Evolutionary conservation across 129 eudicot species (phyloP), one percentile per base, ranked within the genome.

Genomic region (Chrysanthemum lavandulifolium): DNA sequence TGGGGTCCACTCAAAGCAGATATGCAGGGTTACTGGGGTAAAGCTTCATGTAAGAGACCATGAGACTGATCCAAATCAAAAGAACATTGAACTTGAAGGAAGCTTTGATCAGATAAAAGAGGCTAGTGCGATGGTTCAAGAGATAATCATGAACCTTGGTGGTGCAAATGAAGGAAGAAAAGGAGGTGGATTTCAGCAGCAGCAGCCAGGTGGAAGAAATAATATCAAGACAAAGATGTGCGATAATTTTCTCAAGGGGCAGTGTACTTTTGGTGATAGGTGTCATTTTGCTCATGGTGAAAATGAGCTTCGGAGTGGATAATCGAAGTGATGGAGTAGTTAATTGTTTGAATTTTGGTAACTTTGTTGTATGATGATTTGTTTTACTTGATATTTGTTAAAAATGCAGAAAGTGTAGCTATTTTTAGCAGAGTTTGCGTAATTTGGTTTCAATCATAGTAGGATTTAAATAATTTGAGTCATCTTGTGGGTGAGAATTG

Each of bases 11-110:
- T 79, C 93, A 0, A 87, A 78, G 82, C 89, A 84, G 48, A 84
- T 87, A 58, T 84, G 85, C 43, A 72, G 80, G 47, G 6, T 67
- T 14, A 80, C 85, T 6, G 87, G 93, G 53, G 93, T 80, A 14
- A 87, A 84, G 76, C 83, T 87, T 67, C 60, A 80, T 0, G 73
- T 84, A 63, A 84, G 78, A 68, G 93, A 87, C 5, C 89, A 87
- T 14, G 93, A 87, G 13, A 29, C 85, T 2, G 89, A 87, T 56
- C 68, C 79, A 13, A 87, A 75, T 33, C 83, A 71, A 43, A 82
- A 74, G 74, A 84, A 84, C 61, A 77, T 88, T 55, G 90, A 82
- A 73, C 86, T 85, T 21, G 86, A 88, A 73, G 90, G 90, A 13
- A 73, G 84, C 5, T 82, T 88, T 73, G 95, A 88, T 47, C 90